Conservation (phyloP, 352 stramenopile genomes). For the Pilasporangium apinafurcum region DNA sequence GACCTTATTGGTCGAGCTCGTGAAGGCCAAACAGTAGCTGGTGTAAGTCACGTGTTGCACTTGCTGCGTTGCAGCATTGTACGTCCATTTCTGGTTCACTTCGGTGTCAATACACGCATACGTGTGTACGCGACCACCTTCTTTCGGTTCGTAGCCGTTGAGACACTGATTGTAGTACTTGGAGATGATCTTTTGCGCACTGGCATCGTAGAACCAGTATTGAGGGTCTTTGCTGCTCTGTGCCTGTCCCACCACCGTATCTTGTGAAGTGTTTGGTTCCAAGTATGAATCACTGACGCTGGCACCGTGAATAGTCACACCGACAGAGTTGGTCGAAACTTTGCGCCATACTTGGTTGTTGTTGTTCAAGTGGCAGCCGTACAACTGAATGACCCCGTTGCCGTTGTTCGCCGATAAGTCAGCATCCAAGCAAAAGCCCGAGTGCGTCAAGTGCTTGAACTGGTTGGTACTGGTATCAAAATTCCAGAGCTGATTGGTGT, state of each 20-base stretch:
- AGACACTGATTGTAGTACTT: constrained; percentile 47
- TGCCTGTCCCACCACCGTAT: constrained; percentile 19
- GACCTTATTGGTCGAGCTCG: constrained; percentile 30
- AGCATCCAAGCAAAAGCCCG: constrained; percentile 53
- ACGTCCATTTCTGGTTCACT: constrained; percentile 57
- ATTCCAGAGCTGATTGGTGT: constrained; percentile 39
- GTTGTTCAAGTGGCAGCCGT: constrained; percentile 41
- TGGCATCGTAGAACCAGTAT: constrained; percentile 44
- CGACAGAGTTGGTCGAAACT: constrained; percentile 20
- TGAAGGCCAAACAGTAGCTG: constrained; percentile 45
- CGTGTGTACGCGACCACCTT: constrained; percentile 49
- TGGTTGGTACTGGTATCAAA: constrained; percentile 30
- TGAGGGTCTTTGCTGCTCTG: constrained; percentile 12
- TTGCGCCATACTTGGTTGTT: constrained; percentile 52
- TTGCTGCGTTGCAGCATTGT: constrained; percentile 26
- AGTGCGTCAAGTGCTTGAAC: constrained; percentile 32
- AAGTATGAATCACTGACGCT: constrained; percentile 14
- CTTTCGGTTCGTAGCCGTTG: constrained; percentile 49
- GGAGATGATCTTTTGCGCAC: constrained; percentile 25
- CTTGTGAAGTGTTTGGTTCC: constrained; percentile 15
- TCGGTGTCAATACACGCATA: constrained; percentile 45
- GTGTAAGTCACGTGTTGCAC: constrained; percentile 41
- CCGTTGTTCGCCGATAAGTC: constrained; percentile 31
- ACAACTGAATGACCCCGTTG: constrained; percentile 30
- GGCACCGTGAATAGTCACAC: constrained; percentile 20